Base-by-base conservation (phyloP, 1,284 basidiomycete genomes). In the Apiotrichum gracile region DNA sequence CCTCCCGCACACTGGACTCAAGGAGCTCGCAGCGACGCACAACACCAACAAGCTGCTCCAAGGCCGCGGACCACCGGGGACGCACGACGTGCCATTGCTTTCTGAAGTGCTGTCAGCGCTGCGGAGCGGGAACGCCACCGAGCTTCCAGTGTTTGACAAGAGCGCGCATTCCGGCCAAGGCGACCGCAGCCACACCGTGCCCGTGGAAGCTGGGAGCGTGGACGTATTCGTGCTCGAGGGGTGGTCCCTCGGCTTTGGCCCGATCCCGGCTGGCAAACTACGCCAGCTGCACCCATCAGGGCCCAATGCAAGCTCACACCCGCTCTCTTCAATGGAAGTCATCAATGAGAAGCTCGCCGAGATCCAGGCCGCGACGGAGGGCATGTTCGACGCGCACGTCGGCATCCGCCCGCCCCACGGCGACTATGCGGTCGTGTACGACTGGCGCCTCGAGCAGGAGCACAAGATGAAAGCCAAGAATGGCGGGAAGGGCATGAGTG, bases 401-500 rank as follows among this genome's bases (percentile, higher is more conserved):
- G 55, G 60, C 21, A 58, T 72, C 40, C 55, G 62, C 31, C 70
- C 70, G 13, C 27, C 25, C 8, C 5, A n/a, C 14, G 43, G 51
- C 29, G 59, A 60, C 13, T 66, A 64, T 45, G 57, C 62, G 10
- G 61, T 67, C 45, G 67, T 76, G 27, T 71, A 74, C 57, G 42
- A 40, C 3, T 93, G 91, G 91, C 79, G 91, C n/a, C 72, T 87
- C 29, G 80, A 94, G 69, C 91, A 93, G 72, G 92, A 96, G 65
- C 87, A 86, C 54, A 67, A 81, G 50, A 93, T 94, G 89, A 94
- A 91, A 70, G 77, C 80, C 1, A 69, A 68, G 43, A 91, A 91
- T 59, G 89, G 89, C 40, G 90, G 90, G 3, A 77, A 77, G 43
- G 91, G 91, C 4, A 94, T 96, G 91, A 79, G 84, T 1, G 90